Base-by-base conservation (phyloP, 768 basidiomycete species). In the Mycena albidolilacea region DNA sequence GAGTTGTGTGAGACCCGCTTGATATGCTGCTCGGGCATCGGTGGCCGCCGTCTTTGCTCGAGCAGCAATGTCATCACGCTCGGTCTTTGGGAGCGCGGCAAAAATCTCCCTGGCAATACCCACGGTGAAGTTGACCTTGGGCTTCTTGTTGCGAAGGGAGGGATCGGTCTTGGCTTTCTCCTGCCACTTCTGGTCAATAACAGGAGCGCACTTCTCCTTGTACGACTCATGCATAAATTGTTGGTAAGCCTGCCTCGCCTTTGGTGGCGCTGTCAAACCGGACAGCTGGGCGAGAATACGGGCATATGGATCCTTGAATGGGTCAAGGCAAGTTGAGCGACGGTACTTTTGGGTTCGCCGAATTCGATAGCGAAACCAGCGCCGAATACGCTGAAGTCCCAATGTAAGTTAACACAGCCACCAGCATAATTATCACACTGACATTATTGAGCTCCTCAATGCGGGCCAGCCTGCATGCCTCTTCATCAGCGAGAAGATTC, bases 331-430 rank as follows among this genome's bases (percentile, higher is more conserved):
- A 6, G 52, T 21, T 21, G 66, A 57, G 17, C 48, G 48, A 7
- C 64, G 64, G 17, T 48, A 54, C 23, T 50, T 46, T 38, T 54
- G 44, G 48, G 48, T 52, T 23, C 64, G 64, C 9, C 21, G 64
- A 19, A 65, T 41, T 19, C 66, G 66, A 37, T 67, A 67, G n/a
- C 41, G 38, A 41, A 67, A 50, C 67, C 67, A 69, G 14, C 67
- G 67, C 23, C 67, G 67, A 37, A 69, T 69, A 44, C 67, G 67
- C 67, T 69, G 59, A 21, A 43, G 41, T 43, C 41, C 41, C 41
- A 43, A 38, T 38, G 35, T 37, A 11, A 38, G 58, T 38, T 38
- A 38, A 37, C 58, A n/a, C 14, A 38, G 58, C 37, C 58, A 59
- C 37, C 35, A 38, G 23, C 35, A 38, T 66, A 21, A 55, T 38